These are phyloP conservation scores for Cercospora citrullina DNA, from an alignment of 2,329 filamentous ascomycete genomes.

Conservation along the genomic window DNA sequence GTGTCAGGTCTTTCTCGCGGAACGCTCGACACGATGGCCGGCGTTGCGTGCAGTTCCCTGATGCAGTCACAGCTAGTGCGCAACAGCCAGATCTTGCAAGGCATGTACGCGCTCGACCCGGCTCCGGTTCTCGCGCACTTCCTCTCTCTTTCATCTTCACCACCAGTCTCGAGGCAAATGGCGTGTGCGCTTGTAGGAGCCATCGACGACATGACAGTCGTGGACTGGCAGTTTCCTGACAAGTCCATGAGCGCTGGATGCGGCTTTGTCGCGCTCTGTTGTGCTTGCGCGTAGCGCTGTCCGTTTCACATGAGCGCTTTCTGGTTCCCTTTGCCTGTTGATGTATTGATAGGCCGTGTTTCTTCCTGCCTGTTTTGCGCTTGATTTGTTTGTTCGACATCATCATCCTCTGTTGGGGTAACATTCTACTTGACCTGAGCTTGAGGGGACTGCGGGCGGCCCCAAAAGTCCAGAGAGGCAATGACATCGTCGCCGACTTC, in stretches of 20 bases:
- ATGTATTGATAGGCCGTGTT: not conserved
- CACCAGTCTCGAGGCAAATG: not conserved
- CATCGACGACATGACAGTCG: not conserved
- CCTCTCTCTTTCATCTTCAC: not conserved
- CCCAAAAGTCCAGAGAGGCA: conserved; percentile 96
- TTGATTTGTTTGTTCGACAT: not conserved
- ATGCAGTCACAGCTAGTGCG: not conserved
- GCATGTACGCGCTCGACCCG: not conserved
- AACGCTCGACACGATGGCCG: not conserved
- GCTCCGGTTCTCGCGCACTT: not conserved
- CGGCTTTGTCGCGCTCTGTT: not conserved
- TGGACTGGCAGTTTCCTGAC: not conserved
- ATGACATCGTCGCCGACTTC: conserved; percentile 91
- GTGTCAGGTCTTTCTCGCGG: not conserved
- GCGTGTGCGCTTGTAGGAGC: not conserved
- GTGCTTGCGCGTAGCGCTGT: not conserved
- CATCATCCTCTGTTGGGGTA: not conserved
- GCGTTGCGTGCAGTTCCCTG: not conserved
- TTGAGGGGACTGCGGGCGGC: conserved; percentile 30
- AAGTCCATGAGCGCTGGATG: not conserved
- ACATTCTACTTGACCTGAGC: conserved; percentile 20
- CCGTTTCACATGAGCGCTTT: not conserved
- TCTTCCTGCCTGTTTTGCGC: not conserved
- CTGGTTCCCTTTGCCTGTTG: not conserved
- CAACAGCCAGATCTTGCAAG: not conserved